Conservation (phyloP, 345 rosid species). For the Citrus hindsii region DNA sequence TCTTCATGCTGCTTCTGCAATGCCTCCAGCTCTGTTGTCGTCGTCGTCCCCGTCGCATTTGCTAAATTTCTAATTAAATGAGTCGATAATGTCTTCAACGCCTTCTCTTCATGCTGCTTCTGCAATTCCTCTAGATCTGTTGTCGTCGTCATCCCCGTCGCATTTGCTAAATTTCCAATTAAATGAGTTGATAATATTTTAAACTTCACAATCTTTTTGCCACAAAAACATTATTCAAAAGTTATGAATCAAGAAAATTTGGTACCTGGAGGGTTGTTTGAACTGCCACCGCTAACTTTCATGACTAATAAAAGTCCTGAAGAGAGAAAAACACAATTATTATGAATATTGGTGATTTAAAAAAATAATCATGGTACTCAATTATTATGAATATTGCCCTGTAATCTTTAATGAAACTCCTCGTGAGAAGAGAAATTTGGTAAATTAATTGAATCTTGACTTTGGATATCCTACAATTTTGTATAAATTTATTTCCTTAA, state of each 20-base stretch:
- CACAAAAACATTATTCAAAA: no score
- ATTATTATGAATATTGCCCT: no score
- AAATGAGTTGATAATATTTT: neutral
- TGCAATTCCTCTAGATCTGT: slow-evolving; percentile 33
- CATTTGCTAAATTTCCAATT: neutral
- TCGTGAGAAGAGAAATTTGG: neutral
- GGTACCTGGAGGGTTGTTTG: neutral
- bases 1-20: slow-evolving; percentile 37
- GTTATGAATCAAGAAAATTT: no score
- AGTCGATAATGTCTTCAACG: slow-evolving; percentile 4
- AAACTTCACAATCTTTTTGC: no score
- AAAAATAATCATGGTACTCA: no score
- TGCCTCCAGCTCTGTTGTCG: slow-evolving; percentile 23
- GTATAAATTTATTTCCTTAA: neutral
- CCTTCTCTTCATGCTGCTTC: slow-evolving; percentile 36
- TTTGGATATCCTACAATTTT: neutral
- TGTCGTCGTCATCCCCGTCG: neutral
- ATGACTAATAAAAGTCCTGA: neutral
- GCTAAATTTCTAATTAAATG: neutral
- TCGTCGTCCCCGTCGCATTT: neutral
- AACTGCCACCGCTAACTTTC: neutral
- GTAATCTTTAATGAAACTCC: neutral
- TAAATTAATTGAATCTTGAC: neutral
- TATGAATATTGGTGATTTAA: no score
- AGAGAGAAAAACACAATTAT: neutral